Evolutionary conservation across 2,329 filamentous ascomycete genomes (phyloP).

Genomic region (Akanthomyces muscarius): DNA sequence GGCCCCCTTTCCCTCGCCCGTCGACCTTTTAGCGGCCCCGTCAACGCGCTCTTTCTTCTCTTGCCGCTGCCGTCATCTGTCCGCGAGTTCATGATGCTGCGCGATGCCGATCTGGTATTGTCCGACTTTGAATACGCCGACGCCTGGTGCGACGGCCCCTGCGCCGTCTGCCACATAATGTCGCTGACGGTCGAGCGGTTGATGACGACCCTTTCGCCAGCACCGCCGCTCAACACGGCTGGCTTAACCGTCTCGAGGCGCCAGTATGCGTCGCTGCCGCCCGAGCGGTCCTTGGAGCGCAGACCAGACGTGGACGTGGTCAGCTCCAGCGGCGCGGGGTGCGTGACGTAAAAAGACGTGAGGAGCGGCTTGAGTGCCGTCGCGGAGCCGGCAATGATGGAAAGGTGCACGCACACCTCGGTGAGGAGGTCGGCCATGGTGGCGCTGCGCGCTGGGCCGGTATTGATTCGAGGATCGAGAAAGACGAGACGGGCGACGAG

Average conservation of each 20-base stretch:
- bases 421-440: slow-evolving; percentile 10
- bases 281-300: neutral
- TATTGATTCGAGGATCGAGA: slow-evolving; percentile 1
- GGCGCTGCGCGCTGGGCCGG: neutral
- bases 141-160: neutral
- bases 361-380: slow-evolving; percentile 13
- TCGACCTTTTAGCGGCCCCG: neutral
- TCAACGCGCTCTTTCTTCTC: neutral
- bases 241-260: neutral
- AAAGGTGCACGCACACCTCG: slow-evolving; percentile 4
- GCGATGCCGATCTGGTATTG: neutral
- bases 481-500: slow-evolving; percentile 5
- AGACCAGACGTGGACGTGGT: neutral
- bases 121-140: neutral
- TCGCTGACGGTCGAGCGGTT: neutral
- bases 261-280: neutral
- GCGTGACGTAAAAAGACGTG: neutral
- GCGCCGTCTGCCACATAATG: neutral
- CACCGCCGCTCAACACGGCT: neutral
- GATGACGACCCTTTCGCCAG: neutral
- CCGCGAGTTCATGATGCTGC: neutral
- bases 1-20: neutral
- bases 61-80: neutral
- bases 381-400: slow-evolving; percentile 9
- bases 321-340: neutral